Conservation (phyloP, 441 rosid species). For the Biscutella laevigata region DNA sequence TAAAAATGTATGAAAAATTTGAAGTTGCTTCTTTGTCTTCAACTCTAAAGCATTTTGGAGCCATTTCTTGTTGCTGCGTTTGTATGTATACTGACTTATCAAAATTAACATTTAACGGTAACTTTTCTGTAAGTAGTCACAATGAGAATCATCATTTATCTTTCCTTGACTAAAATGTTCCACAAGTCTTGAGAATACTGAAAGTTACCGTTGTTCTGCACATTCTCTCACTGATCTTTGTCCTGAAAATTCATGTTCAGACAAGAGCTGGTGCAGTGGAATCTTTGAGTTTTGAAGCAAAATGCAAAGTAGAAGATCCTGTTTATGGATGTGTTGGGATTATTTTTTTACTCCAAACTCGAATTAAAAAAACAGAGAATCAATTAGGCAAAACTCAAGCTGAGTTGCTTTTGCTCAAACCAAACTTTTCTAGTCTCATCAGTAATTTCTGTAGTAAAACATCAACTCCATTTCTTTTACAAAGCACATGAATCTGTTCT, state of each 20-base stretch:
- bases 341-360: slow-evolving; percentile 29
- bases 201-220: no score
- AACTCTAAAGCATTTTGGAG: no score
- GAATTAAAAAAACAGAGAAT: slow-evolving; percentile 30
- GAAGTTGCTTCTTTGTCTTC: no score
- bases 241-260: slow-evolving; percentile 30
- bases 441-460: no score
- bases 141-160: slow-evolving; percentile 5
- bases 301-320: slow-evolving; percentile 42
- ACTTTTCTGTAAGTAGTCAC: not conserved
- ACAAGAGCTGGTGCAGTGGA: slow-evolving; percentile 38
- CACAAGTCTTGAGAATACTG: no score
- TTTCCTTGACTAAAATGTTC: slow-evolving; percentile 19
- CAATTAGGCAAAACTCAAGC: slow-evolving; percentile 28
- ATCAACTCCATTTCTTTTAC: slow-evolving; percentile 7
- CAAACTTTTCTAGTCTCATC: no score
- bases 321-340: slow-evolving; percentile 52
- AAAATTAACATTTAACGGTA: no score
- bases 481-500: not conserved
- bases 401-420: slow-evolving; percentile 28
- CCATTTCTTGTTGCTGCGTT: not conserved
- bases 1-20: slow-evolving; percentile 1
- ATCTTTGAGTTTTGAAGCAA: slow-evolving; percentile 43
- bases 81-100: no score
- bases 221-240: no score